phyloP scores from a whole-genome alignment of 2,329 filamentous ascomycete species.

The Rhexocercosporidium sp. region DNA sequence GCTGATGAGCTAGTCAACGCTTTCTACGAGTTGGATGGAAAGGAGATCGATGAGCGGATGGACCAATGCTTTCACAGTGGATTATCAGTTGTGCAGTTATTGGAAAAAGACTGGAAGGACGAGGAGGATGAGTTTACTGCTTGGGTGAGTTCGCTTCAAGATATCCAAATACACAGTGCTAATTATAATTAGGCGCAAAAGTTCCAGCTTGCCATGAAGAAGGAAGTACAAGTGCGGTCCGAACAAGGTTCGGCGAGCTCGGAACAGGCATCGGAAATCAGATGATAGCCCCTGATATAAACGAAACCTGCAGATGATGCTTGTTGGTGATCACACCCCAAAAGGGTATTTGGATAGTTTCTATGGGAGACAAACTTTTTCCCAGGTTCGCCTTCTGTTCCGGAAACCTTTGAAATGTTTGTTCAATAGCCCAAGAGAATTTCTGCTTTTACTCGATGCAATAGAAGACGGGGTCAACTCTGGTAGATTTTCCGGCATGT shows the following conservation, averaged over 20 bases:
- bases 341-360: neutral
- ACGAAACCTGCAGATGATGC: neutral
- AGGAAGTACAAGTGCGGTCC: conserved; percentile 6
- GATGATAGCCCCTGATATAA: neutral
- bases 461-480: too few relatives aligned
- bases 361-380: neutral
- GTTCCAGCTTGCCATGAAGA: conserved; percentile 40
- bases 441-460: too few relatives aligned
- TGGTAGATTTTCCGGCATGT: too few relatives aligned
- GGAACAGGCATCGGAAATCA: neutral
- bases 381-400: neutral
- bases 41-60: conserved; percentile 63
- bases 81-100: conserved; percentile 57
- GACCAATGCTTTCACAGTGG: conserved; percentile 65
- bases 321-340: neutral
- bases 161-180: neutral
- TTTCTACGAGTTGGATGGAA: conserved; percentile 72
- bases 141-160: conserved; percentile 58
- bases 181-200: conserved; percentile 33
- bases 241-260: neutral
- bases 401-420: too few relatives aligned
- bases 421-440: conserved; percentile 1
- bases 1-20: conserved; percentile 73
- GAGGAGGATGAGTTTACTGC: conserved; percentile 76
- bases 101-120: conserved; percentile 66